Evolutionary conservation across 1,139 yeast genomes (phyloP).

Genomic region (Maudiozyma humilis): DNA sequence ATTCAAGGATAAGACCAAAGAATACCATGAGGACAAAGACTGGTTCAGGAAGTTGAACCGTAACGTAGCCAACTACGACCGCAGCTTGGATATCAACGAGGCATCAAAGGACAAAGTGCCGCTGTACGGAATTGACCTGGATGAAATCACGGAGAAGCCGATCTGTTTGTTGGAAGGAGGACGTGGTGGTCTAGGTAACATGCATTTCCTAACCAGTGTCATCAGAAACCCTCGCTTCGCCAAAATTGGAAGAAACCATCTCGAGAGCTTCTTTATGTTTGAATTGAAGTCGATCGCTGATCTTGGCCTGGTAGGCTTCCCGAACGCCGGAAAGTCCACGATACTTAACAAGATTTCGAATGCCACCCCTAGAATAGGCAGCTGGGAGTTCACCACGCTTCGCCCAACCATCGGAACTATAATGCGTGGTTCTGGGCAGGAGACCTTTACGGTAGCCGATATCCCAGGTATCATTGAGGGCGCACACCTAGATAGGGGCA

Average conservation of each 20-base stretch:
- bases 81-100: constrained; percentile 54
- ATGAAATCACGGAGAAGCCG: constrained; percentile 57
- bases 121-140: constrained; percentile 66
- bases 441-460: constrained; percentile 89
- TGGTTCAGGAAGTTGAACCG: constrained; percentile 58
- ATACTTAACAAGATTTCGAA: constrained; percentile 78
- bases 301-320: constrained; percentile 86
- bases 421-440: constrained; percentile 47
- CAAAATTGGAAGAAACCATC: constrained; percentile 65
- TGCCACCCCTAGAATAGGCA: constrained; percentile 88
- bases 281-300: constrained; percentile 88
- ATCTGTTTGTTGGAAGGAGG: constrained; percentile 76
- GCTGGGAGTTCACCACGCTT: constrained; percentile 93
- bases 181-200: constrained; percentile 88
- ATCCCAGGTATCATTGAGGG: constrained; percentile 93
- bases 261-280: constrained; percentile 60
- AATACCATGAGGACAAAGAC: constrained; percentile 53
- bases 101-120: constrained; percentile 62
- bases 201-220: constrained; percentile 80
- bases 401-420: constrained; percentile 91
- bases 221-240: constrained; percentile 87
- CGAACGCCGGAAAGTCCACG: constrained; percentile 94
- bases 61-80: constrained; percentile 58
- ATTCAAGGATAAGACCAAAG: constrained; percentile 67
- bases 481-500: constrained; percentile 76